Conservation (phyloP, 208 protist genomes). For the Strigomonas culicis region DNA sequence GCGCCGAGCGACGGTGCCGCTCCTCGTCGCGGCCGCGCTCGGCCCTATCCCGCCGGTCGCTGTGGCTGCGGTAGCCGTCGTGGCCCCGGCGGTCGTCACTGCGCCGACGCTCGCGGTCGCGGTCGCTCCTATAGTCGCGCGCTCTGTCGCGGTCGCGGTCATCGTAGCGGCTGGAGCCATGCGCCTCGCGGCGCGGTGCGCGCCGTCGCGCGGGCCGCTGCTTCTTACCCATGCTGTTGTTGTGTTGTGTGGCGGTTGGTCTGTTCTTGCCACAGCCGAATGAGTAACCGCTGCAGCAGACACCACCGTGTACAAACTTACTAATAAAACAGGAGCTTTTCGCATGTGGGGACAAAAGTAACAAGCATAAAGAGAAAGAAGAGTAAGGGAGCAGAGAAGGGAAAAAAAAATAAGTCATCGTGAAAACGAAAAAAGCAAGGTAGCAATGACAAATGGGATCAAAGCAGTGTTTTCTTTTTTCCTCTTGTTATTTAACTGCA, state of each 20-base stretch:
- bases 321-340: not conserved
- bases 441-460: no score
- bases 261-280: no score
- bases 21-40: slow-evolving; percentile 6
- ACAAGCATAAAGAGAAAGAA: no score
- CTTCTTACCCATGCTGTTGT: no score
- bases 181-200: no score
- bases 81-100: slow-evolving; percentile 7
- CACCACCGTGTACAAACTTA: not conserved
- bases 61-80: not conserved
- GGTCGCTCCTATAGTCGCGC: slow-evolving; percentile 15
- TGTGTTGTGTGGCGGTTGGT: no score
- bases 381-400: no score
- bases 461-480: no score
- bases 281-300: no score
- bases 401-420: no score
- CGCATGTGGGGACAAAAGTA: no score
- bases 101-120: slow-evolving; percentile 12
- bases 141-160: slow-evolving; percentile 5
- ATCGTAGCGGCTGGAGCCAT: not conserved
- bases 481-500: not conserved
- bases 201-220: not conserved
- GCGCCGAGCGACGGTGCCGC: not conserved
- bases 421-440: no score
- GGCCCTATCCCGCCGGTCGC: slow-evolving; percentile 5